Base-by-base conservation (phyloP, 1,139 yeast species). In the Yamadazyma friedrichii region DNA sequence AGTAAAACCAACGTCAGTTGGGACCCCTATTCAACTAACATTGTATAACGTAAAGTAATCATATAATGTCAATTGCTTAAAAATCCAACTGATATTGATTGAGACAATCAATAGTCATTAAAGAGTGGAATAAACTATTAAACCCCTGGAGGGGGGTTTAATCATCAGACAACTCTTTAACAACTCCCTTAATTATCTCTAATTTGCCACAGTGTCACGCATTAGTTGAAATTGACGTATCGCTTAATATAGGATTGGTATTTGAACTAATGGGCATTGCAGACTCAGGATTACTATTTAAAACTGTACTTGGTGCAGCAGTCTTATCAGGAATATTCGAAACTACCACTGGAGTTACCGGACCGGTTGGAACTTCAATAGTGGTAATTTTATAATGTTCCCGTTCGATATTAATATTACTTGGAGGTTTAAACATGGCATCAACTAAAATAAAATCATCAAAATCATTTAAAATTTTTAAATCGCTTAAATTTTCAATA, bases 21-120 rank as follows among this genome's bases (percentile, higher is more conserved):
- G 41, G 41, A 48, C 44, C 53, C 52, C 54, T 46, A 48, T 46
- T 48, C 51, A 50, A 49, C 54, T 50, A 44, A 44, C 53, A 51
- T 50, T 42, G 52, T 51, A 51, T 49, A 47, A 42, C 35, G n/a
- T 17, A 25, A 24, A n/a, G 28, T 26, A 25, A 30, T 30, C 43
- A 49, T 51, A 51, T 41, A 47, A 50, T 50, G 53, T 40, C 51
- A 51, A 51, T 48, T 42, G 47, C 50, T 41, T 49, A 51, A 51
- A 50, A 43, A 50, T 43, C 42, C 49, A 51, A 48, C 53, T 46
- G 53, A 50, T 35, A 47, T 17, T 41, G 44, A 41, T 38, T 41
- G 44, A 41, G 44, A 41, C 44, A 34, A 26, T 41, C 29, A 41
- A 41, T 41, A 41, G 44, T 41, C 44, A 41, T 38, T 31, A 22